Percentiles rank a stretch among this genome's conserved stretches.
phyloP scores from a whole-genome alignment of 1,284 basidiomycete genomes.

The Marasmius sp. region DNA sequence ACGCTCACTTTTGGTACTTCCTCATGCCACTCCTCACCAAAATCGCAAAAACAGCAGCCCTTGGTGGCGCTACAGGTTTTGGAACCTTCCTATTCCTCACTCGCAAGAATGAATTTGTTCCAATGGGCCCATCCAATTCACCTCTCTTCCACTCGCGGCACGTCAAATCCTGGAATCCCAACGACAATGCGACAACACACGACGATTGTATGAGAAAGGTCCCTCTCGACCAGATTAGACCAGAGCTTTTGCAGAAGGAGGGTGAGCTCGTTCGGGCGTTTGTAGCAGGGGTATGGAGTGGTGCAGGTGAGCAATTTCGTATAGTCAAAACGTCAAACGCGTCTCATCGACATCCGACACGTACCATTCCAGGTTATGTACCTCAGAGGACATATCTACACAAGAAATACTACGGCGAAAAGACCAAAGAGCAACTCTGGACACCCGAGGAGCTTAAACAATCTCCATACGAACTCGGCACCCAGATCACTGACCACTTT shows the following conservation, averaged over 20 bases:
- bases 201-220: constrained; percentile 17
- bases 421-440: constrained; percentile 18
- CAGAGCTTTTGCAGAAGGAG: constrained; percentile 15
- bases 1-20: neutral
- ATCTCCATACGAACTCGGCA: constrained; percentile 16
- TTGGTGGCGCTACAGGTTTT: constrained; percentile 12
- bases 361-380: constrained; percentile 3
- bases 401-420: constrained; percentile 13
- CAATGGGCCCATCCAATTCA: constrained; percentile 9
- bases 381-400: constrained; percentile 16
- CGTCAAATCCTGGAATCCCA: constrained; percentile 16
- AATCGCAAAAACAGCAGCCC: neutral
- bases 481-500: constrained; percentile 20
- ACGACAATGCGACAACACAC: constrained; percentile 11
- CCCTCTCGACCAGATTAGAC: constrained; percentile 14
- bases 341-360: neutral
- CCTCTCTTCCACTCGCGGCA: constrained; percentile 9
- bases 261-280: constrained; percentile 17
- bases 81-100: constrained; percentile 16
- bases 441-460: constrained; percentile 9
- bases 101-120: constrained; percentile 15
- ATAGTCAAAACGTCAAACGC: neutral
- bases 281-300: constrained; percentile 16
- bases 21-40: neutral
- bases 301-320: constrained; percentile 10